phyloP scores from a whole-genome alignment of 2,329 filamentous ascomycete species.

The Fusarium mundagurra region DNA sequence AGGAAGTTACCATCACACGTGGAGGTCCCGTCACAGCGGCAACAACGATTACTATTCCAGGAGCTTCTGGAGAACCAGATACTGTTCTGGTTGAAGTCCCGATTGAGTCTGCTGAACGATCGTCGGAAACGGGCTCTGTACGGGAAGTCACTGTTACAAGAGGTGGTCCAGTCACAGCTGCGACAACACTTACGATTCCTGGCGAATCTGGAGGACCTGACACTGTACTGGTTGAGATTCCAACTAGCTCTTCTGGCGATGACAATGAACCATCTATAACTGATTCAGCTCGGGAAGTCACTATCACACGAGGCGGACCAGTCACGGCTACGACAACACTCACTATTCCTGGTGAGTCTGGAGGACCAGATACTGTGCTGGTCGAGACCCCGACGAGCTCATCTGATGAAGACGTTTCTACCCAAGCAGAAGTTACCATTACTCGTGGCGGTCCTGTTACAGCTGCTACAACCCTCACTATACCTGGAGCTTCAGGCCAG shows the following conservation, averaged over 20 bases:
- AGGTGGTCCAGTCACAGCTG: background rate
- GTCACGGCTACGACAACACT: background rate
- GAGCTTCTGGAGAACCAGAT: background rate
- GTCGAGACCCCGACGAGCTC: background rate
- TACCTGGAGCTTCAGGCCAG: background rate
- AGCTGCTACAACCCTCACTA: background rate
- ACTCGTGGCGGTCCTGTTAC: background rate
- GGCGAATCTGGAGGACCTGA: background rate
- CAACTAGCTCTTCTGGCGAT: background rate
- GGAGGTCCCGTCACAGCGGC: background rate
- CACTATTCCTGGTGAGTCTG: background rate
- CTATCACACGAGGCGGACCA: background rate
- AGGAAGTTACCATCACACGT: background rate
- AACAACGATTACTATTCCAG: background rate
- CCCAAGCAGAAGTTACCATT: background rate
- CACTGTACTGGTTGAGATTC: slow-evolving; percentile 11
- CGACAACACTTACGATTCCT: background rate
- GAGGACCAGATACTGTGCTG: slow-evolving; percentile 3
- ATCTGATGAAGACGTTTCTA: background rate
- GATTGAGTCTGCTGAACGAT: background rate
- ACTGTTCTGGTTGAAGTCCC: slow-evolving; percentile 11
- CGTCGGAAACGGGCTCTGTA: background rate
- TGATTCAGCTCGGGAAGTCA: background rate
- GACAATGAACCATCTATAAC: background rate
- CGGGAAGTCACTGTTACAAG: background rate